Evolutionary conservation across 768 basidiomycete species (phyloP).

Genomic region (Phanerochaete carnosa): DNA sequence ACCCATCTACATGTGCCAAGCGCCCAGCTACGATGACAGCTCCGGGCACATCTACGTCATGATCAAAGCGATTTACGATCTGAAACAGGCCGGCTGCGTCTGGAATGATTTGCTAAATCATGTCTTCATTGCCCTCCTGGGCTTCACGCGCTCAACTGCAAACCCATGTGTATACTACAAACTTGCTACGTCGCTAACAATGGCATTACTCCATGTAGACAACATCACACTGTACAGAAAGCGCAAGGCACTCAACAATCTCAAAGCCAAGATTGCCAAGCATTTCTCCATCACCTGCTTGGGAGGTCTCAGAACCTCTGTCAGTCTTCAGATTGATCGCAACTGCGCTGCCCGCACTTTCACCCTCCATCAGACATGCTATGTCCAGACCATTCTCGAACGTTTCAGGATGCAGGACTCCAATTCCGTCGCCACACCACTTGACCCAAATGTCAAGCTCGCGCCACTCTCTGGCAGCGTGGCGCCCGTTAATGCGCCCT

Average conservation of each 20-base stretch:
- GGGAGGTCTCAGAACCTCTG: constrained; percentile 23
- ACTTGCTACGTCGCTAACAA: background rate
- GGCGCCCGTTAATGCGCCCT: constrained; percentile 10
- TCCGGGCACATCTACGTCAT: background rate
- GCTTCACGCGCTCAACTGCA: constrained; percentile 20
- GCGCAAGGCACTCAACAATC: background rate
- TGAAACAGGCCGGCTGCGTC: constrained; percentile 36
- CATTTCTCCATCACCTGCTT: constrained; percentile 17
- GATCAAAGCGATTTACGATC: constrained; percentile 38
- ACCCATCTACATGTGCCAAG: constrained; percentile 26
- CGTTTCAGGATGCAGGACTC: constrained; percentile 26
- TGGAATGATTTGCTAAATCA: constrained; percentile 35
- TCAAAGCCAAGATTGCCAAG: constrained; percentile 22
- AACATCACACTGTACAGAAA: constrained; percentile 17
- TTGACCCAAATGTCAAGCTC: constrained; percentile 25
- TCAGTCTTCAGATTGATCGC: constrained; percentile 30
- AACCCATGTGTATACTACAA: constrained; percentile 24
- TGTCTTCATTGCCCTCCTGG: constrained; percentile 14
- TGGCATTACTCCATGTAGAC: constrained; percentile 30
- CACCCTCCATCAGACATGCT: constrained; percentile 24
- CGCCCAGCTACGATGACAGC: constrained; percentile 21
- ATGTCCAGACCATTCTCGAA: constrained; percentile 20
- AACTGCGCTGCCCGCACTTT: constrained; percentile 19
- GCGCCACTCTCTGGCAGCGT: constrained; percentile 5
- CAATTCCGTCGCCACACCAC: constrained; percentile 30